Evolutionary conservation across 352 stramenopile genomes (phyloP).

Genomic region (Phytophthora cryptogea): DNA sequence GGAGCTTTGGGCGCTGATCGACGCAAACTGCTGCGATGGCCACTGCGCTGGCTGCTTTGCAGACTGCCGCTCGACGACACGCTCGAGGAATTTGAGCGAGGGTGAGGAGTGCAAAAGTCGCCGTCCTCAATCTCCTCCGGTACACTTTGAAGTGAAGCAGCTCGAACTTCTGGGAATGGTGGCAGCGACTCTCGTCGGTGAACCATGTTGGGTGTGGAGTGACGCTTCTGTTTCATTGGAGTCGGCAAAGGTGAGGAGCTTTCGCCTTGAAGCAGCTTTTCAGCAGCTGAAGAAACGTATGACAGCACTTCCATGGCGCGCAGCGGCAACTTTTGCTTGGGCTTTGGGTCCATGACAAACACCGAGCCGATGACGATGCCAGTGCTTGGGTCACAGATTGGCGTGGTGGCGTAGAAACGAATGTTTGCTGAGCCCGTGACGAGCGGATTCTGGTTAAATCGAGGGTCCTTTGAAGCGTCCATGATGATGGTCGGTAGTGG

Average conservation of each 20-base stretch:
- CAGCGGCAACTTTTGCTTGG: conserved; percentile 52
- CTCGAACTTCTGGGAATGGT: conserved; percentile 29
- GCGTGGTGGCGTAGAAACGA: conserved; percentile 91
- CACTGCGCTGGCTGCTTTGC: conserved; percentile 7
- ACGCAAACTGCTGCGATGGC: conserved; percentile 16
- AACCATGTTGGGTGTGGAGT: conserved; percentile 17
- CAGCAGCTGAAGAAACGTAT: conserved; percentile 57
- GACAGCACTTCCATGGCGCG: conserved; percentile 68
- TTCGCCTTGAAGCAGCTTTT: conserved; percentile 54
- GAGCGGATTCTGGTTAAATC: conserved; percentile 87
- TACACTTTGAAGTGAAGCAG: conserved; percentile 49
- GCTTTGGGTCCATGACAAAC: conserved; percentile 79
- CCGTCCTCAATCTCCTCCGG: conserved; percentile 50
- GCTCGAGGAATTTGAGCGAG: conserved; percentile 32
- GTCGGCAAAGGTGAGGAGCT: conserved; percentile 2
- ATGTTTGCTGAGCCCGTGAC: conserved; percentile 89
- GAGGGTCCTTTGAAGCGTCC: conserved; percentile 80
- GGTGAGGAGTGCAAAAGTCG: conserved; percentile 31
- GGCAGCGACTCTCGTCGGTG: conserved; percentile 26
- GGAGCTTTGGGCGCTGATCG: conserved; percentile 15
- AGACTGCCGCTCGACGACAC: conserved; percentile 23
- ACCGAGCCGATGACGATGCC: conserved; percentile 74
- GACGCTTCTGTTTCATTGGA: conserved; percentile 34
- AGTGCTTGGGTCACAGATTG: conserved; percentile 63
- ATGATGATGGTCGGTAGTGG: conserved; percentile 71